Percentiles rank a stretch among this genome's conserved stretches.
Conservation (phyloP, 257 asterid genomes). For the Handroanthus guayacan region DNA sequence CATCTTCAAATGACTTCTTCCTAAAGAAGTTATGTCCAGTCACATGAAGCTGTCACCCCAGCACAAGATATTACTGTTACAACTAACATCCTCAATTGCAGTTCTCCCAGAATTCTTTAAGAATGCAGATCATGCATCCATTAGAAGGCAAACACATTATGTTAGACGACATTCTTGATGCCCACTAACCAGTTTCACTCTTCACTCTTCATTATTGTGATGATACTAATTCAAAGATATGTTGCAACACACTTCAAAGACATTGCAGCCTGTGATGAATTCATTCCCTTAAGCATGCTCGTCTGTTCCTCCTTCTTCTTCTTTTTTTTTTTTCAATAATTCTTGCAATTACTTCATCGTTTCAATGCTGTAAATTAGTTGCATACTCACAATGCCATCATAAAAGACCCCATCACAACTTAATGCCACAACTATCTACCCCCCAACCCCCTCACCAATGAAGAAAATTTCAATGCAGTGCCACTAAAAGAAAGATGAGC, state of each 20-base stretch:
- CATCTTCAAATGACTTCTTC: neutral
- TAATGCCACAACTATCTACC: neutral
- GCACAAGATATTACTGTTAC: slow-evolving; percentile 8
- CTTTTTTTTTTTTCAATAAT: no score
- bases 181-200: neutral
- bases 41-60: neutral
- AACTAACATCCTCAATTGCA: neutral
- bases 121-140: slow-evolving; percentile 18
- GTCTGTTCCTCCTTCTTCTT: no score
- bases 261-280: no score
- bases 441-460: neutral
- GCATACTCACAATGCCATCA: neutral
- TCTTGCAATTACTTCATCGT: neutral
- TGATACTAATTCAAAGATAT: no score
- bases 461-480: no score
- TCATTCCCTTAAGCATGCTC: no score
- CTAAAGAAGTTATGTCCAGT: neutral
- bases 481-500: neutral
- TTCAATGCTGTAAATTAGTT: neutral
- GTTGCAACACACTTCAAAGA: no score
- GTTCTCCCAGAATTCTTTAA: slow-evolving; percentile 12
- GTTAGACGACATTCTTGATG: neutral
- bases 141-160: neutral
- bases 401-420: neutral
- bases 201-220: neutral